Evolutionary conservation across 768 basidiomycete species (phyloP), one percentile per base, ranked within the genome.

Genomic region (Macrocybe gigantea): DNA sequence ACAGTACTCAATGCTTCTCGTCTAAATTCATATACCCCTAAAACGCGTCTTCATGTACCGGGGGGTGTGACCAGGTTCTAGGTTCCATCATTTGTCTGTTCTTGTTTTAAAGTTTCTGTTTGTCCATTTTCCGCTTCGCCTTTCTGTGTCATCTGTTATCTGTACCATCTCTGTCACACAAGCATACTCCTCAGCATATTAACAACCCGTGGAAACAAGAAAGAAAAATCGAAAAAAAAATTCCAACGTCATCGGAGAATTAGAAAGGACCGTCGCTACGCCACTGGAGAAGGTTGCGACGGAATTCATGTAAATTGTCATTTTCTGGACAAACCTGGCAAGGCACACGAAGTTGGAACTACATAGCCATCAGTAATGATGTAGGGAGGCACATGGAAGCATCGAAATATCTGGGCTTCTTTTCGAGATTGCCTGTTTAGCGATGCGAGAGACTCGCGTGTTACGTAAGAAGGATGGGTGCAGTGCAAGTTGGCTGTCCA

Each of bases 1-100:
- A 29, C 63, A 72, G 32, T 61, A 64, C 14, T 62, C 75, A 44
- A 73, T 85, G 59, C 69, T 85, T 45, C 76, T 90, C 39, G 81
- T 90, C 13, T 85, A 60, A 66, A 22, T 22, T 22, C 22, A 22
- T 22, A 22, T 22, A 22, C 22, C 22, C 22, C 4, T 4, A 22
- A 22, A 22, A 22, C 4, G 22, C 22, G 22, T 22, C 22, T 22
- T 22, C 22, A 22, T 22, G 22, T 22, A 22, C 22, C 4, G 1
- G 1, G 22, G 22, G 22, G 22, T n/a, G 22, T 22, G 22, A 4
- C 22, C 22, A 22, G 22, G 22, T 22, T 22, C 22, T 4, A 22
- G 22, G 22, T 4, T 22, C 22, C 22, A 22, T 22, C 22, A 22
- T 22, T 22, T 22, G 22, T 22, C 22, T 22, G 22, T 22, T 22